Base-by-base conservation (phyloP, 1,139 yeast genomes). In the Meyerozyma carpophila region DNA sequence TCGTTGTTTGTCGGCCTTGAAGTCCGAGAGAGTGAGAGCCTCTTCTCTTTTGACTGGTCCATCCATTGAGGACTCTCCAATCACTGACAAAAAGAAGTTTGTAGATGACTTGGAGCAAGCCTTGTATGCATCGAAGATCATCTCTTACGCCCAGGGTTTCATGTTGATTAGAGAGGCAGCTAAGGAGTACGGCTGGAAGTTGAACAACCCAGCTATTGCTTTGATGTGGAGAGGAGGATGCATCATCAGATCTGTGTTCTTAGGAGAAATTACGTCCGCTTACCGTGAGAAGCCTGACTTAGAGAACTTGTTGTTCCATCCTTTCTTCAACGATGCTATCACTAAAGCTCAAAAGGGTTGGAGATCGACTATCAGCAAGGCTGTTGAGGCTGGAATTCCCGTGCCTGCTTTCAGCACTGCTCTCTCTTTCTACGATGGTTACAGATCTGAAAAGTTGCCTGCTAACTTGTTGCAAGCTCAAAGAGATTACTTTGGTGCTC, bases 151-250 rank as follows among this genome's bases (percentile, higher is more conserved):
- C 56, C 98, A 93, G 79, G 98, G 98, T 68, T 93, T 93, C 85
- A 93, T 93, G 98, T 83, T 93, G 69, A 90, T 93, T 75, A 88
- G 94, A 70, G 96, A 93, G 73, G 98, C 98, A 58, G 98, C 96
- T 57, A 85, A 80, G 74, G 96, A 89, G 70, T 93, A 89, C 80
- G 84, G 84, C 63, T 93, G 98, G 98, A 83, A 88, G 70, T 80
- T 93, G 70, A 93, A 93, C 86, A 87, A 88, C 82, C 96, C 98
- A 56, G 93, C 95, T 52, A 93, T 93, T 62, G 98, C 98, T 57
- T 82, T 93, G 65, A 93, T 93, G 98, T 93, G 98, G 98, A 86
- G 98, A 82, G 98, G 98, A 77, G 98, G 98, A 58, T 93, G 98
- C 81, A 93, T 93, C 71, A 93, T 93, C 74, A 88, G 98, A 80